Percentiles rank a stretch among this genome's conserved stretches.
phyloP scores from a whole-genome alignment of 805 yeast genomes.

The Nakazawaea holstii region DNA sequence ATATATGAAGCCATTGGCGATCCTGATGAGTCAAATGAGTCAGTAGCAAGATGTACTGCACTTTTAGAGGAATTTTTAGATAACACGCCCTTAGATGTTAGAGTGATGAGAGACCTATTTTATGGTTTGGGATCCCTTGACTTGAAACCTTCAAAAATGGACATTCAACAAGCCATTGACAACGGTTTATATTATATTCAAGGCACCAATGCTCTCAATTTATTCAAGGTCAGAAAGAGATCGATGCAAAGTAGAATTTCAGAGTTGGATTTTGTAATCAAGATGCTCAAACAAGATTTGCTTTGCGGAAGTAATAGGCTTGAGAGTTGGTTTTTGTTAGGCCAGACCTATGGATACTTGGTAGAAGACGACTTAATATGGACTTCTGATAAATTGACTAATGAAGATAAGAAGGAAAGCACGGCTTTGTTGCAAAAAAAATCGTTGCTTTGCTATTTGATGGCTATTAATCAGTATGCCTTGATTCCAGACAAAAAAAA shows the following conservation, averaged over 20 bases:
- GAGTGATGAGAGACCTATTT: constrained; percentile 43
- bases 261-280: constrained; percentile 71
- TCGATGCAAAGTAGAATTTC: constrained; percentile 77
- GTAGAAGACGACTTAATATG: constrained; percentile 91
- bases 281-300: constrained; percentile 61
- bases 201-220: constrained; percentile 62
- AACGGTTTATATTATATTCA: constrained; percentile 65
- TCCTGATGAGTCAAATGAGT: constrained; percentile 42
- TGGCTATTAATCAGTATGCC: constrained; percentile 53
- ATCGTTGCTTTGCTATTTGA: constrained; percentile 65
- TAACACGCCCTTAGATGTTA: constrained; percentile 34
- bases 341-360: constrained; percentile 68
- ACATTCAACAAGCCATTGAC: constrained; percentile 30
- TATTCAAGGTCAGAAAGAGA: constrained; percentile 66
- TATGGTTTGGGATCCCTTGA: constrained; percentile 38
- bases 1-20: constrained; percentile 69
- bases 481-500: constrained; percentile 16
- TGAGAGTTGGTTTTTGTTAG: constrained; percentile 85
- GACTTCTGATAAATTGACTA: constrained; percentile 79
- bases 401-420: constrained; percentile 49
- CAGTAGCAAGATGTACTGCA: constrained; percentile 40
- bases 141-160: constrained; percentile 25
- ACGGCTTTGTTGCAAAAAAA: constrained; percentile 66
- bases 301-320: constrained; percentile 59
- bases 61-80: constrained; percentile 43